phyloP scores from a whole-genome alignment of 1,139 yeast species.

The Debaryomycetaceae sp. region DNA sequence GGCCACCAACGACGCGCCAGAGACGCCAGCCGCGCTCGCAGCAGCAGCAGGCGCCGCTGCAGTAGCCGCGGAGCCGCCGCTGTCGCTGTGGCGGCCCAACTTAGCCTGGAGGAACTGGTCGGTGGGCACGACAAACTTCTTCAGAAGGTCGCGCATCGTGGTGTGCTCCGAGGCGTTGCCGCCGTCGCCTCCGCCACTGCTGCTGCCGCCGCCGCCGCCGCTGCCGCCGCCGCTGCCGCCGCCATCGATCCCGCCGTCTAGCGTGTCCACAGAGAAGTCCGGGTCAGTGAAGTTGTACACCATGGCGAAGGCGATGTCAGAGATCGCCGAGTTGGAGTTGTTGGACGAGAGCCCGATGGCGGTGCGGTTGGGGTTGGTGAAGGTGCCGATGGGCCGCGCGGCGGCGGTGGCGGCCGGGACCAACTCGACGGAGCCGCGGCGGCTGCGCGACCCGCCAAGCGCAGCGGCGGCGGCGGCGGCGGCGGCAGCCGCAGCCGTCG shows the following conservation, averaged over 20 bases:
- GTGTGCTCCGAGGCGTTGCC: slow-evolving; percentile 18
- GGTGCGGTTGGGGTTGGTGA: slow-evolving; percentile 16
- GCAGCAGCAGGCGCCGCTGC: slow-evolving; percentile 4
- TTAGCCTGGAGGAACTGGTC: slow-evolving; percentile 29
- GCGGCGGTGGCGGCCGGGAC: neutral
- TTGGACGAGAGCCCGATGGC: slow-evolving; percentile 36
- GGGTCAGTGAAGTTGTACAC: slow-evolving; percentile 39
- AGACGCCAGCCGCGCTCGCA: neutral
- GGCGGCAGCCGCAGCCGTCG: neutral
- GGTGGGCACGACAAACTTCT: slow-evolving; percentile 35
- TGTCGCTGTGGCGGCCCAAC: neutral
- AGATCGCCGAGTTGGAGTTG: slow-evolving; percentile 37
- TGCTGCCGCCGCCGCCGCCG: neutral
- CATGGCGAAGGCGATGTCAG: slow-evolving; percentile 31
- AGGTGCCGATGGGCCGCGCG: slow-evolving; percentile 1
- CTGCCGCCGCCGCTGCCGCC: neutral
- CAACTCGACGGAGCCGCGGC: slow-evolving; percentile 1
- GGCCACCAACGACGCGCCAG: neutral
- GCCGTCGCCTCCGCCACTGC: slow-evolving; percentile 1
- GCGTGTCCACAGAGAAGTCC: slow-evolving; percentile 21
- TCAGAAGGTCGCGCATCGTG: slow-evolving; percentile 30
- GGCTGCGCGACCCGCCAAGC: slow-evolving; percentile 1
- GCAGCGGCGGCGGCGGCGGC: neutral
- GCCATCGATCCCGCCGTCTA: neutral
- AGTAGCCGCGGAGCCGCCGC: neutral